phyloP scores from a whole-genome alignment of 1,284 basidiomycete genomes.

The Tremellales sp. region DNA sequence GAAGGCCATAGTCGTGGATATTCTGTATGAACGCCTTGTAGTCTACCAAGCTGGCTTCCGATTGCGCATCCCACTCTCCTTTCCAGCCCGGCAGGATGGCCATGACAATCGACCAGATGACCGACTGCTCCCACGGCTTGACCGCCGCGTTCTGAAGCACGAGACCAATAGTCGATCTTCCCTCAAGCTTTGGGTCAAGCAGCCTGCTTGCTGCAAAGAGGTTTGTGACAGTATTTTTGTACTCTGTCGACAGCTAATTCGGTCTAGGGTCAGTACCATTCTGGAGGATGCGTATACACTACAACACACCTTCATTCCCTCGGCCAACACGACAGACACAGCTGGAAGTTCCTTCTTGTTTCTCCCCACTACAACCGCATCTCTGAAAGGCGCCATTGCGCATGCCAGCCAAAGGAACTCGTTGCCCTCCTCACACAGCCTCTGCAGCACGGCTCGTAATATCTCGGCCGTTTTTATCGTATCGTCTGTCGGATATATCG shows the following conservation, averaged over 20 bases:
- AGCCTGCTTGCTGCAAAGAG: slow-evolving; percentile 61
- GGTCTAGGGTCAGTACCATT: slow-evolving; percentile 3
- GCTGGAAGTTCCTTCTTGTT: slow-evolving; percentile 60
- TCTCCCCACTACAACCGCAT: slow-evolving; percentile 56
- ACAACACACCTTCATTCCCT: slow-evolving; percentile 63
- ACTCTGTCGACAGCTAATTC: slow-evolving; percentile 67
- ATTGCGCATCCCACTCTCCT: slow-evolving; percentile 51
- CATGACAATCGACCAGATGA: slow-evolving; percentile 70
- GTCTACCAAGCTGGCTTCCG: slow-evolving; percentile 53
- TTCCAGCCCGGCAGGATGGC: slow-evolving; percentile 62
- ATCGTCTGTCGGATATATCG: slow-evolving; percentile 48
- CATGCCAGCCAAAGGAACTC: slow-evolving; percentile 71
- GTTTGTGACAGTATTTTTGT: slow-evolving; percentile 69
- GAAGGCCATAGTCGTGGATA: slow-evolving; percentile 62
- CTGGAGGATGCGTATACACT: not conserved
- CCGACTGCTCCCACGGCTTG: slow-evolving; percentile 60
- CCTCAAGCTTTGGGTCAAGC: slow-evolving; percentile 56
- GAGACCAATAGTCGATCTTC: slow-evolving; percentile 31
- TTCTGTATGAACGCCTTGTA: slow-evolving; percentile 65
- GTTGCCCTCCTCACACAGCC: slow-evolving; percentile 31
- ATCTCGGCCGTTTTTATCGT: slow-evolving; percentile 61
- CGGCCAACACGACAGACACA: slow-evolving; percentile 68
- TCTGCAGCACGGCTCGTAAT: slow-evolving; percentile 54
- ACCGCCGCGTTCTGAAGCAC: slow-evolving; percentile 29
- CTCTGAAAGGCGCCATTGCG: slow-evolving; percentile 62